Conservation (phyloP, 257 asterid genomes). For the Thymus quinquecostatus region DNA sequence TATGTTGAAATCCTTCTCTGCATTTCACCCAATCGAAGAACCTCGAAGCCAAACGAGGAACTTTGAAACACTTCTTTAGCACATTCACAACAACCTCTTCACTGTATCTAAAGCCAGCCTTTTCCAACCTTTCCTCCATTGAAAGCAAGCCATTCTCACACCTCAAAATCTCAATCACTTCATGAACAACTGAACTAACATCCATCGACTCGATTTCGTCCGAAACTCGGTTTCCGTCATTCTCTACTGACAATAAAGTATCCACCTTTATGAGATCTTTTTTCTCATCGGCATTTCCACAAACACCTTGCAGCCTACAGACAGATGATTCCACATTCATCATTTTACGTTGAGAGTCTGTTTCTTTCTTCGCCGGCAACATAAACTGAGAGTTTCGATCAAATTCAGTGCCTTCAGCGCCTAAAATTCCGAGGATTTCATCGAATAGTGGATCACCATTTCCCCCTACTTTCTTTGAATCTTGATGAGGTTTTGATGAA, state of each 20-base stretch:
- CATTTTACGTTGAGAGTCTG: conserved; percentile 20
- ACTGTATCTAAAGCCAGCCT: conserved; percentile 40
- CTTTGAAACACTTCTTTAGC: conserved; percentile 82
- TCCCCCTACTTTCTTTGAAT: conserved; percentile 33
- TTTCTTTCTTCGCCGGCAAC: conserved; percentile 27
- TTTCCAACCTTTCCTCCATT: conserved; percentile 71
- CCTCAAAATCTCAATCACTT: conserved; percentile 69
- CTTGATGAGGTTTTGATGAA: conserved; percentile 36
- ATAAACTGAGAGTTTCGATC: conserved; percentile 36
- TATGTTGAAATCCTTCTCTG: conserved; percentile 53
- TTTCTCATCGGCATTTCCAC: conserved; percentile 61
- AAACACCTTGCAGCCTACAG: conserved; percentile 45
- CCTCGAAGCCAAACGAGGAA: conserved; percentile 71
- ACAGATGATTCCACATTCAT: conserved; percentile 15
- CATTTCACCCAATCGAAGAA: conserved; percentile 76
- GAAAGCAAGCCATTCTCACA: conserved; percentile 38
- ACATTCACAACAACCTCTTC: conserved; percentile 74
- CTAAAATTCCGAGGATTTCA: conserved; percentile 72
- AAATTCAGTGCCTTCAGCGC: conserved; percentile 37
- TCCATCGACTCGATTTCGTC: conserved; percentile 43
- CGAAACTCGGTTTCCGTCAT: conserved; percentile 3
- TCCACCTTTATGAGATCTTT: conserved; percentile 15
- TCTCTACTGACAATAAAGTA: conserved; percentile 17
- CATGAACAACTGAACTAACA: conserved; percentile 65
- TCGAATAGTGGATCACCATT: conserved; percentile 54